phyloP scores from a whole-genome alignment of 768 basidiomycete species.

The Tylopilus intermedius region DNA sequence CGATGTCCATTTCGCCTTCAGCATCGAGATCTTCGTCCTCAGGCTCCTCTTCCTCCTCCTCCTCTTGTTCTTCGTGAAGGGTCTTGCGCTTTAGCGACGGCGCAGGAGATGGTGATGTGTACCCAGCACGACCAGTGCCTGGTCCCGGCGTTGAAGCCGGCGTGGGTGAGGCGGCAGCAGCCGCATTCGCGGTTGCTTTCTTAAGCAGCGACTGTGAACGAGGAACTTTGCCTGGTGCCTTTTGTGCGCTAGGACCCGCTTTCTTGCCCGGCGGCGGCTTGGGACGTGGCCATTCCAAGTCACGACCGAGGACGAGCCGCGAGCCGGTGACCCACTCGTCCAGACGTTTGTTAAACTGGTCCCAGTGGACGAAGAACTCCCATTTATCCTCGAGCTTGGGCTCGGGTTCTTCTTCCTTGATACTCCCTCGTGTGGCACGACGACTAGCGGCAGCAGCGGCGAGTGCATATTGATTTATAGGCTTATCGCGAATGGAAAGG shows the following conservation, averaged over 20 bases:
- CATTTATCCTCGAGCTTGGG: slow-evolving; percentile 68
- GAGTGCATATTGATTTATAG: slow-evolving; percentile 51
- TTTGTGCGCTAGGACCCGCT: slow-evolving; percentile 37
- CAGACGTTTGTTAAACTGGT: slow-evolving; percentile 97
- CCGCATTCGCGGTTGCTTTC: slow-evolving; percentile 66
- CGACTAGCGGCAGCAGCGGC: slow-evolving; percentile 18
- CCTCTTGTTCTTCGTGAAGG: slow-evolving; percentile 58
- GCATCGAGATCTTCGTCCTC: slow-evolving; percentile 42
- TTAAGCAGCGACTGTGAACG: slow-evolving; percentile 58
- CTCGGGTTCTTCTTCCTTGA: slow-evolving; percentile 46
- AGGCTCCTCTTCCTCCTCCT: slow-evolving; percentile 50
- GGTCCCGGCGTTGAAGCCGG: slow-evolving; percentile 45
- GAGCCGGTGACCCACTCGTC: slow-evolving; percentile 96
- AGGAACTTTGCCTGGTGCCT: slow-evolving; percentile 60
- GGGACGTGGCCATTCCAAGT: slow-evolving; percentile 95
- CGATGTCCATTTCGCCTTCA: slow-evolving; percentile 48
- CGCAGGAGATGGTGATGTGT: slow-evolving; percentile 53
- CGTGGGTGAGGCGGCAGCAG: slow-evolving; percentile 57
- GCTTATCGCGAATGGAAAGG: slow-evolving; percentile 88
- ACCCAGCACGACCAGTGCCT: slow-evolving; percentile 29
- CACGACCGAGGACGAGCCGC: slow-evolving; percentile 74
- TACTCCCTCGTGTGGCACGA: slow-evolving; percentile 36
- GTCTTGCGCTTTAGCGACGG: slow-evolving; percentile 66
- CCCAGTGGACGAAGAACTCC: slow-evolving; percentile 98
- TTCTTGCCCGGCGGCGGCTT: slow-evolving; percentile 63